Evolutionary conservation across 345 rosid genomes (phyloP), one percentile per base, ranked within the genome.

Genomic region (Lepidium africanum): DNA sequence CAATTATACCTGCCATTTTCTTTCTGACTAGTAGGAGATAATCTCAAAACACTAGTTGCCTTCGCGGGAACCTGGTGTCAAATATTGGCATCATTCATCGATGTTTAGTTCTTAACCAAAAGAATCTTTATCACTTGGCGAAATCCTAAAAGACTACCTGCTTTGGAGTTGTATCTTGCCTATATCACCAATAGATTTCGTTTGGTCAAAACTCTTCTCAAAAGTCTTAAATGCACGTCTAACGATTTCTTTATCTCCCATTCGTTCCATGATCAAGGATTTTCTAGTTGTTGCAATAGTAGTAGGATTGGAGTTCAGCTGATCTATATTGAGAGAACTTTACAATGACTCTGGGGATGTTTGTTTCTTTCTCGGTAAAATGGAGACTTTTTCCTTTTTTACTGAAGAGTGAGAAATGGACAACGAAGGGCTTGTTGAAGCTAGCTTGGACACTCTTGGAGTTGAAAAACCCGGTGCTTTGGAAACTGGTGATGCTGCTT

Each of bases 221-320:
- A 88, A 93, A 19, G 84, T 59, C 76, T 87, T 88, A 59, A 90
- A 87, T 39, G 87, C 92, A 14, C 92, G 86, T 72, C 80, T 93
- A 30, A 88, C 84, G 21, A 83, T 90, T 61, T 93, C 97, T 75
- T 88, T 93, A 77, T 93, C 96, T 12, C 88, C 88, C 96, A 88
- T 88, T 69, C 67, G 80, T 66, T 90, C 98, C 96, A 84, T 90
- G 14, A 93, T 75, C 60, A 85, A 70, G 43, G 94, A 82, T 59
- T 79, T 83, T 71, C 94, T 83, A 2, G 79, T 65, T 11, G 74
- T 71, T 16, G 81, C 33, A 63, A 55, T 17, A 58, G 83, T 63
- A 49, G 76, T 40, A 54, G 57, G 69, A 62, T 58, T 21, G 23
- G 23, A 21, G 23, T 21, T 21, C 23, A 21, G 23, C 78, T 81